Conservation (phyloP, 768 basidiomycete species). For the Podaxis sp. region DNA sequence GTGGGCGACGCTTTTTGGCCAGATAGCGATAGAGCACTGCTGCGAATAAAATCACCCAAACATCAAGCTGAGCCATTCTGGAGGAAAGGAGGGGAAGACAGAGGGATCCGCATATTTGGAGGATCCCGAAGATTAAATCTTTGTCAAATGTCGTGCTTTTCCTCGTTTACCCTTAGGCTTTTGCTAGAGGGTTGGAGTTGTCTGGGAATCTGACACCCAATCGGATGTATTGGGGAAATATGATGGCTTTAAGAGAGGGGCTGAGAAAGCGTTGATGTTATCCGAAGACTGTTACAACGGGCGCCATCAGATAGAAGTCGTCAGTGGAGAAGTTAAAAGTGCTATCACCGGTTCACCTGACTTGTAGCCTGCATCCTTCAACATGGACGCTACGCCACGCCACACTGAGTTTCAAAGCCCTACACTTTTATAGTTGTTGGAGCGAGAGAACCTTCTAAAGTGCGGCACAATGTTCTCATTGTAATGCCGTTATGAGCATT, state of each 20-base stretch:
- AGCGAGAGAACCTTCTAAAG: neutral
- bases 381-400: neutral
- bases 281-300: neutral
- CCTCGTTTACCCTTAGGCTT: neutral
- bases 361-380: neutral
- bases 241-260: neutral
- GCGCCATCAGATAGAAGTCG: neutral
- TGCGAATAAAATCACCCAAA: neutral
- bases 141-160: neutral
- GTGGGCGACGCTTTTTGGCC: neutral
- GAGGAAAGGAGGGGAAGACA: neutral
- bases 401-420: neutral
- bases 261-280: neutral
- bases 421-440: neutral
- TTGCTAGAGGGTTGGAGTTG: neutral
- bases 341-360: neutral
- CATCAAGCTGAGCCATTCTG: constrained; percentile 1
- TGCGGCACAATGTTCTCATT: neutral
- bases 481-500: neutral
- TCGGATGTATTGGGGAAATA: constrained; percentile 2
- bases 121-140: neutral
- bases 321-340: neutral
- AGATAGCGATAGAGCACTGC: neutral
- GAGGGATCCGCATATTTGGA: neutral
- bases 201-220: neutral